Evolutionary conservation across 768 basidiomycete genomes (phyloP).

Genomic region (Phylloporus sp.): DNA sequence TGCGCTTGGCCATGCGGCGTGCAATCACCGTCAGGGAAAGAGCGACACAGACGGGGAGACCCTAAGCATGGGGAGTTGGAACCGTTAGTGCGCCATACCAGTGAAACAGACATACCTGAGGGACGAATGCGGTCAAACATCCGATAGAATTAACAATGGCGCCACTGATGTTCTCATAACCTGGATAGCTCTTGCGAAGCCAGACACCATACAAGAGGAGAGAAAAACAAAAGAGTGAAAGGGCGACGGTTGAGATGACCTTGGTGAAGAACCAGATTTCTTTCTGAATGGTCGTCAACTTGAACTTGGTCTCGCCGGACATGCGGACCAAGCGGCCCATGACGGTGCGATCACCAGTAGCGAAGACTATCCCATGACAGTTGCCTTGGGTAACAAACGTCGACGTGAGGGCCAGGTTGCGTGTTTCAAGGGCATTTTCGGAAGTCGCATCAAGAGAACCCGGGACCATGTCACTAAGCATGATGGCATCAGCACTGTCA

Average conservation of each 20-base stretch:
- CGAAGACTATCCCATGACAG: conserved; percentile 40
- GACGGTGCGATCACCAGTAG: conserved; percentile 41
- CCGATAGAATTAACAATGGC: conserved; percentile 39
- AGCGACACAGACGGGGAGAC: conserved; percentile 42
- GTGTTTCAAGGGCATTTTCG: conserved; percentile 46
- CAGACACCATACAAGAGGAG: conserved; percentile 42
- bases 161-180: conserved; percentile 32
- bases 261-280: conserved; percentile 53
- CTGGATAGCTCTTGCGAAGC: conserved; percentile 34
- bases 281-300: conserved; percentile 44
- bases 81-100: background rate
- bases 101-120: conserved; percentile 29
- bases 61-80: conserved; percentile 17
- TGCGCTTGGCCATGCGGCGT: too few relatives aligned
- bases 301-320: conserved; percentile 44
- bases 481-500: background rate
- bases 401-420: conserved; percentile 47
- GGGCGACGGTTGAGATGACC: conserved; percentile 42
- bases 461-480: conserved; percentile 39
- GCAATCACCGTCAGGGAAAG: too few relatives aligned
- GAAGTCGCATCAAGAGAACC: conserved; percentile 45
- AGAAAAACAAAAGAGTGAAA: conserved; percentile 38
- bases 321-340: conserved; percentile 57
- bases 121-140: conserved; percentile 38
- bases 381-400: conserved; percentile 41